These are phyloP conservation scores for Ophiostoma angusticollis DNA, from an alignment of 2,329 filamentous ascomycete genomes.

Conservation along the genomic window DNA sequence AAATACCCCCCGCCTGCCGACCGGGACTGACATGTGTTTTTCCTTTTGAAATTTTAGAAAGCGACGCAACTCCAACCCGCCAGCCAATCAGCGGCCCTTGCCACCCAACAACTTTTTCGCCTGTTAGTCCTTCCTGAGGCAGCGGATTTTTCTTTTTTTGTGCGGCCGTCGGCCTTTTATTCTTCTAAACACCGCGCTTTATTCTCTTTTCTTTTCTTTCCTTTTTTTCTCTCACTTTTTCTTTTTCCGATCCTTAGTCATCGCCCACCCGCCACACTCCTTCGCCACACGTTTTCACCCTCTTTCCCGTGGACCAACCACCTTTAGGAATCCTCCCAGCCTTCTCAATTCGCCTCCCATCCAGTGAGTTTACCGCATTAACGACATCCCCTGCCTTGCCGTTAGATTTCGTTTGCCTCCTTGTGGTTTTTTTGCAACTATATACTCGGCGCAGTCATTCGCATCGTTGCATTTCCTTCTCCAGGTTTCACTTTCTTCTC, in stretches of 20 bases:
- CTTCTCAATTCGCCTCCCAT: conserved; percentile 2
- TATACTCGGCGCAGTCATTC: neutral
- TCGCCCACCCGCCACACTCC: conserved; percentile 9
- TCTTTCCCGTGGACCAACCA: conserved; percentile 4
- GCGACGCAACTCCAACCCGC: conserved; percentile 12
- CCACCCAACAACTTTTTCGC: neutral
- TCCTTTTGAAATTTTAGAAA: conserved; percentile 19
- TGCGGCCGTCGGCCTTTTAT: conserved; percentile 9
- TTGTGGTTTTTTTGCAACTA: neutral
- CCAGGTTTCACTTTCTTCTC: neutral
- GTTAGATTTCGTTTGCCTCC: neutral
- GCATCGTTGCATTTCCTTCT: neutral
- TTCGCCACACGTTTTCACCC: conserved; percentile 1
- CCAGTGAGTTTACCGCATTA: neutral
- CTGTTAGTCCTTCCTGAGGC: conserved; percentile 8
- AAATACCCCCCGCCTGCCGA: conserved; percentile 26
- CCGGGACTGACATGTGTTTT: conserved; percentile 22
- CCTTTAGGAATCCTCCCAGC: conserved; percentile 8
- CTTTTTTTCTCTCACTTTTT: conserved; percentile 20
- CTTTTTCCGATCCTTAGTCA: conserved; percentile 8
- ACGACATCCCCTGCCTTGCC: neutral
- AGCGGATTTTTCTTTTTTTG: neutral
- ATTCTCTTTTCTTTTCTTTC: conserved; percentile 1
- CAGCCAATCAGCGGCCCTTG: conserved; percentile 11
- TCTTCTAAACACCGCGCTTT: conserved; percentile 3